Conservation (phyloP, 768 basidiomycete genomes). For the Trametes gibbosa region DNA sequence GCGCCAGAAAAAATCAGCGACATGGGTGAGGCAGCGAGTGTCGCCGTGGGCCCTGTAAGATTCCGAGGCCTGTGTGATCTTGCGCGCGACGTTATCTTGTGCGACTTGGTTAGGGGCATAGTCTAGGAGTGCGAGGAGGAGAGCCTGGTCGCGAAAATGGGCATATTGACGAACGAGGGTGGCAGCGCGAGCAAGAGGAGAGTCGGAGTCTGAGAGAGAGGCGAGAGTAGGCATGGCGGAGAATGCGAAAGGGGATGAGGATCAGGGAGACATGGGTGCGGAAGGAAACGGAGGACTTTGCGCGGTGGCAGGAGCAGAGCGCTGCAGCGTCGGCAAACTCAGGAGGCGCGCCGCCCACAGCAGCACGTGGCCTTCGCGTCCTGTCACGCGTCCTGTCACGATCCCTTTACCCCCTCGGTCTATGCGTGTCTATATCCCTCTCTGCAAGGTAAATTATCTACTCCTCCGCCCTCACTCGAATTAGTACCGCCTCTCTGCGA, state of each 20-base stretch:
- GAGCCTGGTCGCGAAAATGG: conserved; percentile 3
- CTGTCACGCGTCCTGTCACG: conserved; percentile 14
- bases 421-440: no score
- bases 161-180: conserved; percentile 6
- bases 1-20: conserved; percentile 17
- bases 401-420: neutral
- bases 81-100: conserved; percentile 7
- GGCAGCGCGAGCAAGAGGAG: neutral
- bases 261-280: neutral
- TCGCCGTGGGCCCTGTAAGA: conserved; percentile 7
- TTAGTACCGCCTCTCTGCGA: no score
- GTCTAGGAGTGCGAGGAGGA: conserved; percentile 11
- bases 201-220: neutral
- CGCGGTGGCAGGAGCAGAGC: neutral
- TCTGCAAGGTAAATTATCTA: no score
- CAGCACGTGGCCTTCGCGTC: conserved; percentile 7
- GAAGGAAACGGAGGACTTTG: neutral
- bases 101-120: conserved; percentile 13
- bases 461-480: neutral
- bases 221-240: conserved; percentile 5
- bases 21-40: conserved; percentile 2
- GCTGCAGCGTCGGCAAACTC: neutral
- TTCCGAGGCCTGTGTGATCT: conserved; percentile 9
- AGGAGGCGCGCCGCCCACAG: neutral
- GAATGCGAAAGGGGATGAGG: neutral